Evolutionary conservation across 2,329 filamentous ascomycete genomes (phyloP).

Genomic region (Pseudogymnoascus destructans): DNA sequence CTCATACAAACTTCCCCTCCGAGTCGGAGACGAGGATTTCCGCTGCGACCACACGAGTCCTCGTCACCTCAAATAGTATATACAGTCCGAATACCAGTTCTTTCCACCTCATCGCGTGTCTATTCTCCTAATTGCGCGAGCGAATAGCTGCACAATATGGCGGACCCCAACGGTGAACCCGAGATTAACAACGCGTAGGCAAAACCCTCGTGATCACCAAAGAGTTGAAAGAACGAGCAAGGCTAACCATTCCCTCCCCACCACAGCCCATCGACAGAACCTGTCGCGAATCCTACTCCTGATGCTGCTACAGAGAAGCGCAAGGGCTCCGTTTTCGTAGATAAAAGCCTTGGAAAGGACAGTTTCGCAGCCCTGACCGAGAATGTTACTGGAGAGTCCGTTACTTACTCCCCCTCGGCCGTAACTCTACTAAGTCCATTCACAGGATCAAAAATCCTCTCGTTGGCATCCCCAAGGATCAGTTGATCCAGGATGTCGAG

Average conservation of each 20-base stretch:
- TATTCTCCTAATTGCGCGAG: background rate
- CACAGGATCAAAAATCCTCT: slow-evolving; percentile 42
- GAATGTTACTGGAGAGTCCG: slow-evolving; percentile 21
- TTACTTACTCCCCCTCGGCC: background rate
- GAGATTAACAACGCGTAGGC: slow-evolving; percentile 1
- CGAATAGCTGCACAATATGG: background rate
- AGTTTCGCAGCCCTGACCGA: slow-evolving; percentile 18
- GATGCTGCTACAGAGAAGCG: background rate
- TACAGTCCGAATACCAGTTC: background rate
- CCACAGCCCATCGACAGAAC: background rate
- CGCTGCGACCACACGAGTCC: background rate
- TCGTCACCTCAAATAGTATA: background rate
- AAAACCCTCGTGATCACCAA: background rate
- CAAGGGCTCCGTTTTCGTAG: slow-evolving; percentile 15
- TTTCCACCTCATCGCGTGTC: background rate
- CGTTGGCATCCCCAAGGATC: slow-evolving; percentile 36
- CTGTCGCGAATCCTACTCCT: background rate
- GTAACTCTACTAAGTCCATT: background rate
- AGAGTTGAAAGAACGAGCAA: background rate
- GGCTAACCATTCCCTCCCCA: background rate
- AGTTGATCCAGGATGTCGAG: slow-evolving; percentile 41
- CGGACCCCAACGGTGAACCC: background rate
- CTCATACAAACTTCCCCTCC: slow-evolving; percentile 1
- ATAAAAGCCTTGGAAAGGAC: slow-evolving; percentile 14
- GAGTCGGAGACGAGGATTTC: background rate